Evolutionary conservation across 495 filamentous ascomycete genomes (phyloP).

Genomic region (Usnea hakonensis): DNA sequence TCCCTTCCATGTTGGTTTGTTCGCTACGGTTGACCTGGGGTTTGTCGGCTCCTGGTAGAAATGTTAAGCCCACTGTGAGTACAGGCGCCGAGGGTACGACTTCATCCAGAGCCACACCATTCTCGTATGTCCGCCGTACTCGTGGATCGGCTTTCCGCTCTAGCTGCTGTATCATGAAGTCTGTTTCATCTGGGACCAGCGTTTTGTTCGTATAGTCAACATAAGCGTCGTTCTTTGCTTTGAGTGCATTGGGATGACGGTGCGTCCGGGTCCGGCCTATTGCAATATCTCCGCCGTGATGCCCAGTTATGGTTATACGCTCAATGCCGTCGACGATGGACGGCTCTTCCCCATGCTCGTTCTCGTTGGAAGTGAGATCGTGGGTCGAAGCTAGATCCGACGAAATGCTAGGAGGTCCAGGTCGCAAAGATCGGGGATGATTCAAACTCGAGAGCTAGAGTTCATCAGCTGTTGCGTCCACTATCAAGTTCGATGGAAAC

Average conservation of each 20-base stretch:
- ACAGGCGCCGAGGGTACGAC: neutral
- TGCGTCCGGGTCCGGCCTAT: slow-evolving; percentile 11
- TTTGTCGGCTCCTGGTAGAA: slow-evolving; percentile 30
- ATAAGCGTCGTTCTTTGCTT: slow-evolving; percentile 2
- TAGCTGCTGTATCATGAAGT: slow-evolving; percentile 15
- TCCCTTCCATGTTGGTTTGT: slow-evolving; percentile 24
- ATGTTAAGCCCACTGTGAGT: slow-evolving; percentile 27
- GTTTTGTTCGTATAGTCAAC: slow-evolving; percentile 16
- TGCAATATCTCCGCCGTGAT: neutral
- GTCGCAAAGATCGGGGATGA: neutral
- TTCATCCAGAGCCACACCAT: neutral
- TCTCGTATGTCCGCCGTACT: neutral
- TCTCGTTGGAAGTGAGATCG: neutral
- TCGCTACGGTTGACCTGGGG: slow-evolving; percentile 29
- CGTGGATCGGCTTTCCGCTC: neutral
- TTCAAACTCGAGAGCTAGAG: neutral
- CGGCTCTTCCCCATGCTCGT: neutral
- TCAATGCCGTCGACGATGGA: slow-evolving; percentile 6
- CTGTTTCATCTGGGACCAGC: slow-evolving; percentile 11
- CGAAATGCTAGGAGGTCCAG: neutral
- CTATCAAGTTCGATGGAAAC: neutral
- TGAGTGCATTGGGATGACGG: slow-evolving; percentile 5
- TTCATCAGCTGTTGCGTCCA: neutral
- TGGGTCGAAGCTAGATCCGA: neutral
- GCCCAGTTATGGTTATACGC: neutral